Conservation (phyloP, 176 grass and related monocot species). For the Alopecurus myosuroides region DNA sequence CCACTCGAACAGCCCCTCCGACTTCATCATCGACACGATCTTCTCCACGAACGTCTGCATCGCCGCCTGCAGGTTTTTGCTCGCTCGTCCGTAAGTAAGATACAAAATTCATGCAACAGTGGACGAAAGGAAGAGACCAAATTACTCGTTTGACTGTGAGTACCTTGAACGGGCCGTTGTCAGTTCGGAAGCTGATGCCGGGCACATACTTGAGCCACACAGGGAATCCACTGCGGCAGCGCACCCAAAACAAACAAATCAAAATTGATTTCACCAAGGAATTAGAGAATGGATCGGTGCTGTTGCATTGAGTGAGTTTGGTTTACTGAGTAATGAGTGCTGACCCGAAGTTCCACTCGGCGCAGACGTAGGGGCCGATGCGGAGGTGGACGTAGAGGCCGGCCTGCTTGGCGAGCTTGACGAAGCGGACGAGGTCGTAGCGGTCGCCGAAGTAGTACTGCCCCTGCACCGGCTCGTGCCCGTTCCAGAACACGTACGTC, state of each 20-base stretch:
- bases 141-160: neutral
- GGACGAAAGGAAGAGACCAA: neutral
- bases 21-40: constrained; percentile 93
- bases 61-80: constrained; percentile 46
- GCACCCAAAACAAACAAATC: neutral
- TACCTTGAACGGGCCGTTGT: constrained; percentile 95
- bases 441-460: constrained; percentile 87
- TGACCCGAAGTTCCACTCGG: constrained; percentile 93
- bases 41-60: constrained; percentile 90
- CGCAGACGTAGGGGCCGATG: constrained; percentile 91
- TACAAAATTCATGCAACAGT: neutral
- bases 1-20: constrained; percentile 69
- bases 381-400: constrained; percentile 91
- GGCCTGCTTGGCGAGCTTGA: constrained; percentile 76
- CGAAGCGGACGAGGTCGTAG: constrained; percentile 93
- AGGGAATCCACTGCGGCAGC: constrained; percentile 73
- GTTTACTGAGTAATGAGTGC: neutral
- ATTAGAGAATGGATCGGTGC: neutral
- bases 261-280: neutral
- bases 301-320: neutral
- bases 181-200: constrained; percentile 85
- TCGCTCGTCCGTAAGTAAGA: neutral
- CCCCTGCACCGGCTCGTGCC: constrained; percentile 75
- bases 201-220: constrained; percentile 98
- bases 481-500: constrained; percentile 99